Base-by-base conservation (phyloP, 805 yeast genomes). In the Ogataea zsoltii region DNA sequence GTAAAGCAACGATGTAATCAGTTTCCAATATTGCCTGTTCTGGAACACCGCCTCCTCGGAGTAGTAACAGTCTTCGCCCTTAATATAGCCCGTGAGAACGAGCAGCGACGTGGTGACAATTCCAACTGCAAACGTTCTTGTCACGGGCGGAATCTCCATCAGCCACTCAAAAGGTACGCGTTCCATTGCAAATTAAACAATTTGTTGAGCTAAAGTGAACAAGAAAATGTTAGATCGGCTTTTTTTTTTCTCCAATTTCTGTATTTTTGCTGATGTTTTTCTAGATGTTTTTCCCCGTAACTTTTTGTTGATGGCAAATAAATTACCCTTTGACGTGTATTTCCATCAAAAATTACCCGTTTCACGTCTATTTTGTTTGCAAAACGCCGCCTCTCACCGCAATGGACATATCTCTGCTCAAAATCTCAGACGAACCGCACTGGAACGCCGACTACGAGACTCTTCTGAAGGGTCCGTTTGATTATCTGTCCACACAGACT, bases 81-180 rank as follows among this genome's bases (percentile, higher is more conserved):
- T 63, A 3, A 73, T 41, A 3, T 63, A 48, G 2, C 71, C 71
- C 0, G 67, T 55, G 36, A 62, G 57, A 17, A 65, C 68, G 16
- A 70, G 53, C 6, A 66, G 44, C 2, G 74, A 63, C 13, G 68
- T 53, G 3, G 58, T 60, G 2, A 66, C 55, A 2, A 72, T 56
- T 3, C 67, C 65, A 1, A 62, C 33, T 2, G 68, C 47, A 62
- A 71, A 68, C 6, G 55, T 44, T 38, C 77, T 54, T 3, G 81
- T 76, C 16, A 76, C 75, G 2, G 76, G 72, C 3, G 80, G 80
- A 2, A 72, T 60, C 33, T 69, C 74, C 58, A 61, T 65, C 30
- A 71, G 32, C 71, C 70, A 66, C 41, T 72, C 73, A 16, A 69
- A 38, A 3, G 74, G 72, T 34, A 69, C 48, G 46, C 63, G 65